phyloP scores from a whole-genome alignment of 768 basidiomycete species.

The Zangia roseola region DNA sequence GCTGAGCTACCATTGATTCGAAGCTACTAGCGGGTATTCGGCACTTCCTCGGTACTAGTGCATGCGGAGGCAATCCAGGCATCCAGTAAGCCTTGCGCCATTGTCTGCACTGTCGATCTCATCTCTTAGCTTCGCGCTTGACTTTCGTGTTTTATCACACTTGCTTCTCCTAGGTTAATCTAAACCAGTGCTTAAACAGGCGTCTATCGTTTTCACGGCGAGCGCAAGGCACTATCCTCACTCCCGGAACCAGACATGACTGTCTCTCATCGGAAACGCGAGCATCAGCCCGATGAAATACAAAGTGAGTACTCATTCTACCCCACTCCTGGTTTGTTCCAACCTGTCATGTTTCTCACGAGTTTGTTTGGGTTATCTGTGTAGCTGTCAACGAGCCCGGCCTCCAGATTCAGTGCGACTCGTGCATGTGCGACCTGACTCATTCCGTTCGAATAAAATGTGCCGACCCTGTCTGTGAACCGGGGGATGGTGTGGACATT shows the following conservation, averaged over 20 bases:
- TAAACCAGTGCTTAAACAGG: not conserved
- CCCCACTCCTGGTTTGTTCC: not conserved
- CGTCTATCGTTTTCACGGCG: not conserved
- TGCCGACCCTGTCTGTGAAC: conserved; percentile 75
- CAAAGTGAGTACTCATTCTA: conserved; percentile 45
- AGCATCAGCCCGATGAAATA: conserved; percentile 63
- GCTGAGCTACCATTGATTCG: not conserved
- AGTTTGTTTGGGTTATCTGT: conserved; percentile 29
- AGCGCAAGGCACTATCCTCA: not conserved
- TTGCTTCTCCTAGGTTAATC: not conserved
- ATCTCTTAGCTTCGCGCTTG: not conserved
- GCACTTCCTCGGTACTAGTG: not conserved
- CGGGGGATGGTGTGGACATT: conserved; percentile 83
- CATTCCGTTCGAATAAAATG: conserved; percentile 98
- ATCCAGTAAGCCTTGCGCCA: not conserved
- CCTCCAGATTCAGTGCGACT: conserved; percentile 80
- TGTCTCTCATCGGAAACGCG: conserved; percentile 64
- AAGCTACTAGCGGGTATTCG: not conserved
- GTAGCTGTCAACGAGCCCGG: conserved; percentile 79
- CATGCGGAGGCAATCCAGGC: not conserved
- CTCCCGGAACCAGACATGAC: conserved; percentile 43
- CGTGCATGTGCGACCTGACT: conserved; percentile 85
- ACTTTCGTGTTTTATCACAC: not conserved
- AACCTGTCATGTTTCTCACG: conserved; percentile 27
- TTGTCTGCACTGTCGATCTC: not conserved